phyloP scores from a whole-genome alignment of 495 filamentous ascomycete species.

The Diplogelasinospora grovesii region DNA sequence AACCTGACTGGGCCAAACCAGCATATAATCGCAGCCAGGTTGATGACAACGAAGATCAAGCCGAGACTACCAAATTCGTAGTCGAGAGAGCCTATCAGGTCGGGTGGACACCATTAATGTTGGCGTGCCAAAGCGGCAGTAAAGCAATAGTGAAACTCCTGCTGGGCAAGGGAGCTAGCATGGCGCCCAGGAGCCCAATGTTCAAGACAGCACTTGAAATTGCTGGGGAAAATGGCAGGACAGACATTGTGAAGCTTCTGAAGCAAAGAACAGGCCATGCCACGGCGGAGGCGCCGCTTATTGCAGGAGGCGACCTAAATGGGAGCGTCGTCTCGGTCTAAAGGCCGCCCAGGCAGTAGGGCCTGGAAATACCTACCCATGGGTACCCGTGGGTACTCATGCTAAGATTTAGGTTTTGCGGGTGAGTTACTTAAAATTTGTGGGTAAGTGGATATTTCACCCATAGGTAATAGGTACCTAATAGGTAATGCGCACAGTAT shows the following conservation, averaged over 20 bases:
- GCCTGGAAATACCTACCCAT: too few species aligned
- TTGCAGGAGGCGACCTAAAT: too few species aligned
- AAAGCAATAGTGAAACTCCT: not conserved
- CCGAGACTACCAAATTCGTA: not conserved
- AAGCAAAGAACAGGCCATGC: not conserved
- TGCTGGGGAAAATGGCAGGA: not conserved
- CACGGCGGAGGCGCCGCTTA: too few species aligned
- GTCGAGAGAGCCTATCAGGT: not conserved
- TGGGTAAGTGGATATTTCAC: too few species aligned
- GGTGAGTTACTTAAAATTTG: too few species aligned
- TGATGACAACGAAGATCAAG: not conserved
- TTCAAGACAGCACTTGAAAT: not conserved
- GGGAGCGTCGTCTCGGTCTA: too few species aligned
- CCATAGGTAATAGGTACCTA: too few species aligned
- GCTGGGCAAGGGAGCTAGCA: not conserved
- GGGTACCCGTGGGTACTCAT: too few species aligned
- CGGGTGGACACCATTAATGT: not conserved
- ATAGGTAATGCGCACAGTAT: too few species aligned
- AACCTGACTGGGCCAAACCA: not conserved
- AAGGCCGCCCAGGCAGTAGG: too few species aligned
- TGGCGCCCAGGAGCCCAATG: not conserved
- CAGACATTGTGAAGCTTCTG: not conserved
- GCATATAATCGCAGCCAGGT: not conserved
- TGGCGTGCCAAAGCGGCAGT: not conserved
- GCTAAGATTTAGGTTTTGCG: too few species aligned